phyloP scores from a whole-genome alignment of 345 rosid species.

The Rhizophora mangle region DNA sequence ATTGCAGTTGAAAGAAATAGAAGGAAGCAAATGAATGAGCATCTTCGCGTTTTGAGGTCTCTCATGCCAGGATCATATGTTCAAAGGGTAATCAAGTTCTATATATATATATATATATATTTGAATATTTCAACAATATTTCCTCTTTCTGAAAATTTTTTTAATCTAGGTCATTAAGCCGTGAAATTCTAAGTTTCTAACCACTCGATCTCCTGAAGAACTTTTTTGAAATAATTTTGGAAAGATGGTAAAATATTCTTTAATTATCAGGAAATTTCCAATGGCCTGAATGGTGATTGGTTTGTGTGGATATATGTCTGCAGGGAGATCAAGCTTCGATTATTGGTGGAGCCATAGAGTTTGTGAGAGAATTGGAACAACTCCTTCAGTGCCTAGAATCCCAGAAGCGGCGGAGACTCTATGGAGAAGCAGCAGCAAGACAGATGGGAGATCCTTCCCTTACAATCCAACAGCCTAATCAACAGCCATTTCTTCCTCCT shows the following conservation, averaged over 20 bases:
- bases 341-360: constrained; percentile 96
- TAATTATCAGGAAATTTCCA: no score
- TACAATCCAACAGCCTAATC: constrained; percentile 31
- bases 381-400: constrained; percentile 90
- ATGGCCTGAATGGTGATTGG: no score
- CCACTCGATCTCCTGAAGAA: no score
- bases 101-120: not conserved
- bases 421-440: constrained; percentile 42
- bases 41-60: constrained; percentile 83
- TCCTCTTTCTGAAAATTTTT: no score
- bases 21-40: constrained; percentile 95
- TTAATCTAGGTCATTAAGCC: no score
- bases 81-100: constrained; percentile 55
- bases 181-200: no score
- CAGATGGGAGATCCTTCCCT: constrained; percentile 38
- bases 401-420: constrained; percentile 67
- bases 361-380: constrained; percentile 90
- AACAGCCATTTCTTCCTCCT: constrained; percentile 32
- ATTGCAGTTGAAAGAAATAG: constrained; percentile 90
- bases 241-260: no score
- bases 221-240: no score
- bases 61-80: constrained; percentile 99
- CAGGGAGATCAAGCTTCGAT: constrained; percentile 98
- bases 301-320: not conserved
- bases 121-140: no score